Conservation (phyloP, 371 early-diverging fungal genomes). For the Cokeromyces recurvatus region DNA sequence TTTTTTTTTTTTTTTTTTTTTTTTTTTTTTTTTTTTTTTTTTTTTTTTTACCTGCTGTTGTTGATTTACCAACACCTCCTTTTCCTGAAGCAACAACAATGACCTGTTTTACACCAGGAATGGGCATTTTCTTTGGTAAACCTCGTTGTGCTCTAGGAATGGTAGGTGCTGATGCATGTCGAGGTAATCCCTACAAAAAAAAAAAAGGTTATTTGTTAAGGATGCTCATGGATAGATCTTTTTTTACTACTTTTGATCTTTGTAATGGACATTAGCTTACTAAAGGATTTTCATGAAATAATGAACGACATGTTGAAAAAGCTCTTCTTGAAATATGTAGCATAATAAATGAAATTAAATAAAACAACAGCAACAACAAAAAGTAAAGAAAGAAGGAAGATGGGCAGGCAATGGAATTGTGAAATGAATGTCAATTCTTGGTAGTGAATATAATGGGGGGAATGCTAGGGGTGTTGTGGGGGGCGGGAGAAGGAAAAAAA, state of each 20-base stretch:
- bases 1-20: background rate
- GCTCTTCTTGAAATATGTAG: conserved; percentile 20
- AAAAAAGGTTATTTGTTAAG: too few species aligned
- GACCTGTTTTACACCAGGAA: conserved; percentile 65
- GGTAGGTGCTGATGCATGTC: conserved; percentile 37
- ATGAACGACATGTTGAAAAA: conserved; percentile 32
- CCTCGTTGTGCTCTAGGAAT: conserved; percentile 62
- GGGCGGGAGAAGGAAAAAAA: too few species aligned
- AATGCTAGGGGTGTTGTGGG: too few species aligned
- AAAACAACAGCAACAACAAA: too few species aligned
- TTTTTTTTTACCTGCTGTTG: conserved; percentile 63
- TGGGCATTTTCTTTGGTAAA: conserved; percentile 60
- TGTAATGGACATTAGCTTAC: conserved; percentile 33
- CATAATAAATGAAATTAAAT: too few species aligned
- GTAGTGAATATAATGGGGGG: too few species aligned
- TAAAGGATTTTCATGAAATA: conserved; percentile 56
- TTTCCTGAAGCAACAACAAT: conserved; percentile 87
- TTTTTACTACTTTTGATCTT: too few species aligned
- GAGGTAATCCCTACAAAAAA: conserved; percentile 37
- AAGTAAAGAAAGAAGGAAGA: too few species aligned
- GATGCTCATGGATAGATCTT: too few species aligned
- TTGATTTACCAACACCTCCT: conserved; percentile 90
- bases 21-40: too few species aligned
- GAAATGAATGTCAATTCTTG: too few species aligned
- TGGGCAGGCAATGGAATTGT: too few species aligned